Conservation (phyloP, 2,329 filamentous ascomycete species). For the Shiraia bambusicola region DNA sequence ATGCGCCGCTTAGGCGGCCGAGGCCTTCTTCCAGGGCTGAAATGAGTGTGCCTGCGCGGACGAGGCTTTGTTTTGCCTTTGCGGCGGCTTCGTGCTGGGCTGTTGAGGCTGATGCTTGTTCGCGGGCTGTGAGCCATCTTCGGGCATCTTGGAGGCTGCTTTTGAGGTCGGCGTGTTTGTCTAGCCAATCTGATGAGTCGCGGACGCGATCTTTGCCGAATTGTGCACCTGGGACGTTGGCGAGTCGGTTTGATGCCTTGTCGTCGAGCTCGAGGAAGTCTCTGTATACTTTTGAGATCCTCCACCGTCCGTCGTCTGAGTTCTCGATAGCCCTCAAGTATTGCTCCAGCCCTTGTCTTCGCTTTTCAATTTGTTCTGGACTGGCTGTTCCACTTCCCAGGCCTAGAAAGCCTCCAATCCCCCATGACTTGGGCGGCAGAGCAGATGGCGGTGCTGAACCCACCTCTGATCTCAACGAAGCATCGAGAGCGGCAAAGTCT, state of each 20-base stretch:
- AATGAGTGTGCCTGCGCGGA: constrained; percentile 67
- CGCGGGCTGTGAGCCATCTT: constrained; percentile 66
- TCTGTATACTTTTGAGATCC: constrained; percentile 71
- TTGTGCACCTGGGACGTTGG: constrained; percentile 36
- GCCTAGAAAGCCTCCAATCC: constrained; percentile 55
- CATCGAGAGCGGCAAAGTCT: constrained; percentile 71
- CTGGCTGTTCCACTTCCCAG: constrained; percentile 62
- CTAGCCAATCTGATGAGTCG: constrained; percentile 65
- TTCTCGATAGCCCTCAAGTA: constrained; percentile 74
- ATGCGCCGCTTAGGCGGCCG: constrained; percentile 35
- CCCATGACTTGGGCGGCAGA: constrained; percentile 73
- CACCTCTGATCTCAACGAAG: constrained; percentile 60
- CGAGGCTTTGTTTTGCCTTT: constrained; percentile 72
- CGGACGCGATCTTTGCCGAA: constrained; percentile 49
- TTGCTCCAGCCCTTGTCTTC: constrained; percentile 67
- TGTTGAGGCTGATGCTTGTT: constrained; percentile 61
- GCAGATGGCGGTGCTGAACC: constrained; percentile 65
- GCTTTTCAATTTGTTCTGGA: constrained; percentile 67
- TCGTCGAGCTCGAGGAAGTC: constrained; percentile 66
- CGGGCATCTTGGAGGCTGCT: constrained; percentile 67
- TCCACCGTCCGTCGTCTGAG: constrained; percentile 73
- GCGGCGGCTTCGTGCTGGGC: constrained; percentile 68
- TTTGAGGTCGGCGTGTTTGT: constrained; percentile 74
- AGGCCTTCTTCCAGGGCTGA: constrained; percentile 67
- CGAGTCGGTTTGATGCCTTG: constrained; percentile 19